phyloP scores from a whole-genome alignment of 2,329 filamentous ascomycete genomes.

The Colletotrichum spinosum region DNA sequence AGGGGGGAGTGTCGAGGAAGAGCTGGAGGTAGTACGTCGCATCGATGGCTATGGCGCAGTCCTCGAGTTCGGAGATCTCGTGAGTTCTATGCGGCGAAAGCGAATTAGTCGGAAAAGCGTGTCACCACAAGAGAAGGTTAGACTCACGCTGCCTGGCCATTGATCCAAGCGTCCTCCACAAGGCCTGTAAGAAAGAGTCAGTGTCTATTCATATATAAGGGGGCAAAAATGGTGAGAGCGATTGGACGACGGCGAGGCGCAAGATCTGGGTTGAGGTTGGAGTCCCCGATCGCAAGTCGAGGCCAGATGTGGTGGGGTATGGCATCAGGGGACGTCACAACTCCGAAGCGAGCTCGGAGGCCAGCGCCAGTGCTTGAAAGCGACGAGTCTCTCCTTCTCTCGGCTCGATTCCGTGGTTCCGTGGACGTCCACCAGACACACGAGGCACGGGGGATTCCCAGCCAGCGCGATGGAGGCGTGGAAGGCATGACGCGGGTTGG shows the following conservation, averaged over 20 bases:
- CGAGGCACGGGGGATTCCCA: constrained; percentile 5
- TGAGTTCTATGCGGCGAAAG: constrained; percentile 58
- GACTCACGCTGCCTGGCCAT: constrained; percentile 47
- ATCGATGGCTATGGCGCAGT: constrained; percentile 84
- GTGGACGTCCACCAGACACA: neutral
- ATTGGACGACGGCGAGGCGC: neutral
- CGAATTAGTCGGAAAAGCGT: constrained; percentile 16
- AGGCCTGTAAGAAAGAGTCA: constrained; percentile 44
- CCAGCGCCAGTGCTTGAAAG: neutral
- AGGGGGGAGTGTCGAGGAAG: constrained; percentile 76
- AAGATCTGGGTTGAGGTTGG: neutral
- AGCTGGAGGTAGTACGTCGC: constrained; percentile 89
- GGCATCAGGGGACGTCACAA: too few species aligned
- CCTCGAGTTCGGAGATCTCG: constrained; percentile 77
- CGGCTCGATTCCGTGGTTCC: too few species aligned
- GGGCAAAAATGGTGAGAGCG: too few species aligned
- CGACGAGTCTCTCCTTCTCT: neutral
- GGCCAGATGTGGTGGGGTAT: constrained; percentile 8
- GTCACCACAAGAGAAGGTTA: constrained; percentile 8
- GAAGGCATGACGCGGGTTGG: constrained; percentile 36
- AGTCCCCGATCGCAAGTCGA: constrained; percentile 3
- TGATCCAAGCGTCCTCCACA: constrained; percentile 55
- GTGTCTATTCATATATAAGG: neutral
- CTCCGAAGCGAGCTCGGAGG: neutral
- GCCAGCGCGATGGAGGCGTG: constrained; percentile 14